Evolutionary conservation across 2,329 filamentous ascomycete genomes (phyloP).

Genomic region (Neurospora crassa): DNA sequence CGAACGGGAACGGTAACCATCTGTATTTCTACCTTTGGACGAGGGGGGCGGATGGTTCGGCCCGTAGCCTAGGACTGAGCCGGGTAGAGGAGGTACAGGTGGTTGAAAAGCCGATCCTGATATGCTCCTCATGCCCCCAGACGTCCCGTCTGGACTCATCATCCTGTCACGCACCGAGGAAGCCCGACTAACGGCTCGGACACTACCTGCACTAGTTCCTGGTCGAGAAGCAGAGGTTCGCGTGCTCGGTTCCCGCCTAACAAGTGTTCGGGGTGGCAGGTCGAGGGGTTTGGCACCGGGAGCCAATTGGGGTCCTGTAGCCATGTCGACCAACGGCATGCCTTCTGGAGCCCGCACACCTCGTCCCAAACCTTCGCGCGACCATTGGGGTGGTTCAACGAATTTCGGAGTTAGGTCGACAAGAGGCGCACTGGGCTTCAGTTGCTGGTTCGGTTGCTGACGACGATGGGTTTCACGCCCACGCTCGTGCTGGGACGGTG

Average conservation of each 20-base stretch:
- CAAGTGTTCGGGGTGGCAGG: background rate
- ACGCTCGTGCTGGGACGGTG: background rate
- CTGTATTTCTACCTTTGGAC: background rate
- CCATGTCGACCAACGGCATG: constrained; percentile 15
- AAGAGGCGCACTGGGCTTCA: constrained; percentile 8
- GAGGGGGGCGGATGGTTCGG: background rate
- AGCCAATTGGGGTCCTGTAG: constrained; percentile 7
- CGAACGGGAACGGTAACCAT: background rate
- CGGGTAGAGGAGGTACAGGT: background rate
- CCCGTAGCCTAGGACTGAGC: background rate
- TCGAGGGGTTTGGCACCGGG: background rate
- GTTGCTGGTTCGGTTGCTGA: background rate
- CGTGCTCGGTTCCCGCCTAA: background rate
- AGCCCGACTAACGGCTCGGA: background rate
- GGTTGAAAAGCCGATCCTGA: background rate
- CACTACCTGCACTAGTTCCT: background rate
- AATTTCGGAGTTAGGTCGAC: constrained; percentile 17
- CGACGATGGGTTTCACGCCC: background rate
- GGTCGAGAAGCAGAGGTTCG: background rate
- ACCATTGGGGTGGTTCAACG: constrained; percentile 18
- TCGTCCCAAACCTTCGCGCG: constrained; percentile 13
- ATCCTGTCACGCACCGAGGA: background rate
- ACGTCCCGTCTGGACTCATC: background rate
- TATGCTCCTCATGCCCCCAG: background rate
- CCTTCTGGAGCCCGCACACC: constrained; percentile 15